These are phyloP conservation scores for Streptanthus diversifolius DNA, from an alignment of 345 rosid species.

Conservation along the genomic window DNA sequence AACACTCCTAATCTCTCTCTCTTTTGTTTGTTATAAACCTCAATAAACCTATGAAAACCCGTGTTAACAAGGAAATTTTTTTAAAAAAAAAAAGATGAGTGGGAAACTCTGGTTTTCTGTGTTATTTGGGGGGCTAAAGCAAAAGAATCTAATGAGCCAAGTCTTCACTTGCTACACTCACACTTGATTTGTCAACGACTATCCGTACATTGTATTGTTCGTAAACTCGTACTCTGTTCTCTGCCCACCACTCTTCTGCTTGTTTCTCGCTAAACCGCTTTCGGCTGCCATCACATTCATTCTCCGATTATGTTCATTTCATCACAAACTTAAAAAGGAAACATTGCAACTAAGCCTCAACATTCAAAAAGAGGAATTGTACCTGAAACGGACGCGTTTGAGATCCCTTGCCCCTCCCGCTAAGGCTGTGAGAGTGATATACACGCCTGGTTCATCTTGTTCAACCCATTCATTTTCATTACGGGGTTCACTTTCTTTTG, in stretches of 20 bases:
- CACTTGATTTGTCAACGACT: slow-evolving; percentile 67
- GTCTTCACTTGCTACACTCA: slow-evolving; percentile 77
- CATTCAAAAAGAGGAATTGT: background rate
- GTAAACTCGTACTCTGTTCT: slow-evolving; percentile 81
- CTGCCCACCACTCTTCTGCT: slow-evolving; percentile 99
- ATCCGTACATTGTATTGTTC: slow-evolving; percentile 83
- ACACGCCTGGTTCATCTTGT: slow-evolving; percentile 97
- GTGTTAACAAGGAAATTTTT: background rate
- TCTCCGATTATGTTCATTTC: background rate
- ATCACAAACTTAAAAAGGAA: background rate
- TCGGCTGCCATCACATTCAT: slow-evolving; percentile 56
- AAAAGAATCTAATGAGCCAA: slow-evolving; percentile 44
- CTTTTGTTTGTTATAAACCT: background rate
- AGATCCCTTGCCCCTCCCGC: slow-evolving; percentile 79
- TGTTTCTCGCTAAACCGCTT: slow-evolving; percentile 90
- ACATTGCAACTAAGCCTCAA: background rate
- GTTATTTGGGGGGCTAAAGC: background rate
- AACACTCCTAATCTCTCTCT: slow-evolving; percentile 13
- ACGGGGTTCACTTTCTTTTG: slow-evolving; percentile 51
- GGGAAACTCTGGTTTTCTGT: background rate
- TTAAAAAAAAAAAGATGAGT: background rate
- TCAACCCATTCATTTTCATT: slow-evolving; percentile 69
- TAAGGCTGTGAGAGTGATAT: slow-evolving; percentile 84
- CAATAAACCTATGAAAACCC: slow-evolving; percentile 24
- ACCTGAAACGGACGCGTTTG: slow-evolving; percentile 99